Percentiles rank a stretch among this genome's conserved stretches.
phyloP scores from a whole-genome alignment of 805 yeast species.

The Yarrowia divulgata region DNA sequence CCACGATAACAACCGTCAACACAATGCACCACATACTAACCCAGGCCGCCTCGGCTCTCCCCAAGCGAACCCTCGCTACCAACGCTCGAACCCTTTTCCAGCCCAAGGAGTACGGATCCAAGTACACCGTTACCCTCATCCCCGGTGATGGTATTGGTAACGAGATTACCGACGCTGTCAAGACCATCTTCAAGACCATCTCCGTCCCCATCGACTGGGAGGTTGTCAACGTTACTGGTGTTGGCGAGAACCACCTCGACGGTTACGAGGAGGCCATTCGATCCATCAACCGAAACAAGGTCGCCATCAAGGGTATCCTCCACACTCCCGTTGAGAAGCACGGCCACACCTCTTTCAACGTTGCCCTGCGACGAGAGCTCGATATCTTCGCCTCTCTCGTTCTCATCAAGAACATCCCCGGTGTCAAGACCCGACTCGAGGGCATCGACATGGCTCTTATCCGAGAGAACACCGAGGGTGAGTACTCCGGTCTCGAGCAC shows the following conservation, averaged over 20 bases:
- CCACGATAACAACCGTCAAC: not conserved
- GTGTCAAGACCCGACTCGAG: slow-evolving; percentile 87
- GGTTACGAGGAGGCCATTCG: slow-evolving; percentile 80
- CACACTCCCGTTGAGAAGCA: slow-evolving; percentile 86
- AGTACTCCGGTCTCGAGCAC: slow-evolving; percentile 98
- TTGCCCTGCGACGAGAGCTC: slow-evolving; percentile 93
- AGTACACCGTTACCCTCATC: slow-evolving; percentile 89
- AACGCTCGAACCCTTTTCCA: slow-evolving; percentile 58
- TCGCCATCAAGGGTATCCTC: slow-evolving; percentile 95
- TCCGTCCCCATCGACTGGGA: slow-evolving; percentile 95
- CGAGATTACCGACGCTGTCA: slow-evolving; percentile 93
- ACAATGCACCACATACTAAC: slow-evolving; percentile 3
- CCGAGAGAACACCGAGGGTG: slow-evolving; percentile 99
- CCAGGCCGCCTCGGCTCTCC: slow-evolving; percentile 39
- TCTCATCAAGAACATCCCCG: slow-evolving; percentile 91
- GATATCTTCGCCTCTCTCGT: slow-evolving; percentile 95
- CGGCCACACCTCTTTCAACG: slow-evolving; percentile 86
- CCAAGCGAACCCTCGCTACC: slow-evolving; percentile 39
- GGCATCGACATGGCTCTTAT: slow-evolving; percentile 92
- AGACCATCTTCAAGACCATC: slow-evolving; percentile 84
- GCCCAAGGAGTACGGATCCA: slow-evolving; percentile 94
- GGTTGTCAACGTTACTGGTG: slow-evolving; percentile 65
- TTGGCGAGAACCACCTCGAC: slow-evolving; percentile 49
- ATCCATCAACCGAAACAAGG: slow-evolving; percentile 93
- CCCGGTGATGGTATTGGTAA: slow-evolving; percentile 98